Evolutionary conservation across 139 green algal genomes (phyloP).

Genomic region (Nannochloris sp.): DNA sequence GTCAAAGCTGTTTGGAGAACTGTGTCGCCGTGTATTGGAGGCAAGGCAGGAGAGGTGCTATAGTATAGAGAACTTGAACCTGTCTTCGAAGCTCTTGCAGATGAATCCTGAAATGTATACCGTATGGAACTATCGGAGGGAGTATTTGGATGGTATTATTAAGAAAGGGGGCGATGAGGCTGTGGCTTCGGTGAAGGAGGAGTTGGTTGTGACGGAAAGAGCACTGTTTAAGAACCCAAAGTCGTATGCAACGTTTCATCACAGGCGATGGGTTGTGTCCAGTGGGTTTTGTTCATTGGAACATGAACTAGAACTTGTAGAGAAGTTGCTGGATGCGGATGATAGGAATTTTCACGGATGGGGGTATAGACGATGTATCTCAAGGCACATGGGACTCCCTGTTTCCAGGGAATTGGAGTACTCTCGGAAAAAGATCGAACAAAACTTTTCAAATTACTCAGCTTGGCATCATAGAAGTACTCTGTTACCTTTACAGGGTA

Average conservation of each 20-base stretch:
- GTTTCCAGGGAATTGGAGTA: conserved; percentile 60
- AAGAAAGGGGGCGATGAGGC: conserved; percentile 35
- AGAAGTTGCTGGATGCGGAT: conserved; percentile 68
- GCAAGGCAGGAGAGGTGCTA: conserved; percentile 6
- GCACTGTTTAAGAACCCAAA: conserved; percentile 81
- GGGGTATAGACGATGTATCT: conserved; percentile 76
- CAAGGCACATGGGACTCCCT: conserved; percentile 33
- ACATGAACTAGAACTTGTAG: conserved; percentile 44
- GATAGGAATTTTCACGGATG: conserved; percentile 93
- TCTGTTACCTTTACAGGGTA: conserved; percentile 46
- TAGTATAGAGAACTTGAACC: conserved; percentile 23
- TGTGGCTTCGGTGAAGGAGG: conserved; percentile 22
- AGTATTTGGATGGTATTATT: conserved; percentile 39
- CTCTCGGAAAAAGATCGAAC: conserved; percentile 60
- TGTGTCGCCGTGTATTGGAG: conserved; percentile 43
- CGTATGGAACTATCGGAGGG: conserved; percentile 81
- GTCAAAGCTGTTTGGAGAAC: conserved; percentile 31
- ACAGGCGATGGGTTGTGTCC: conserved; percentile 77
- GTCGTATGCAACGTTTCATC: conserved; percentile 89
- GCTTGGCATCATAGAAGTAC: conserved; percentile 89
- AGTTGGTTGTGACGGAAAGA: conserved; percentile 52
- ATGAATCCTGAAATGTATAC: conserved; percentile 87
- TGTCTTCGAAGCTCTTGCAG: conserved; percentile 51
- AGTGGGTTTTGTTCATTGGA: conserved; percentile 40
- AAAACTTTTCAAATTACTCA: conserved; percentile 97